Evolutionary conservation across 2,329 filamentous ascomycete species (phyloP).

Genomic region (Ilyonectria mors-panacis): DNA sequence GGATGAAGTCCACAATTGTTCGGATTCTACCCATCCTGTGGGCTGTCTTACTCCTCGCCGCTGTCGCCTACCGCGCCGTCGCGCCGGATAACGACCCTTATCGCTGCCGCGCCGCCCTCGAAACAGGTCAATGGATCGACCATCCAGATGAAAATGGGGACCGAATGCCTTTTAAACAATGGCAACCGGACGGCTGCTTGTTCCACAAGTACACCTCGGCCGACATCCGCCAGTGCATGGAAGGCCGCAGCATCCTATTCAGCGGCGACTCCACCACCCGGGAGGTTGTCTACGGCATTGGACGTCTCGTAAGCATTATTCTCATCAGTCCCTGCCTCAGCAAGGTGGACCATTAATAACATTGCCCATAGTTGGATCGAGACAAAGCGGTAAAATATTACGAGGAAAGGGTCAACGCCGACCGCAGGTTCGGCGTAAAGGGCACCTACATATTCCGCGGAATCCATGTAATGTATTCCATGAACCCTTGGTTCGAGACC

Average conservation of each 20-base stretch:
- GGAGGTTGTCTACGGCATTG: conserved; percentile 65
- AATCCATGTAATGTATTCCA: conserved; percentile 5
- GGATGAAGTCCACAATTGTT: not conserved
- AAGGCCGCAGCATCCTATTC: conserved; percentile 66
- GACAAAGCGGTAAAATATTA: conserved; percentile 6
- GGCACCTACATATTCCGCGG: conserved; percentile 12
- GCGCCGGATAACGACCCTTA: conserved; percentile 58
- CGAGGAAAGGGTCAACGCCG: not conserved
- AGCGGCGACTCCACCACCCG: conserved; percentile 71
- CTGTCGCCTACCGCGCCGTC: conserved; percentile 6
- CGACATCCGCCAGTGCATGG: conserved; percentile 68
- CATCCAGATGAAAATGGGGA: conserved; percentile 48
- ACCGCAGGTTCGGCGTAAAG: not conserved
- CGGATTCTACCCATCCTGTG: conserved; percentile 13
- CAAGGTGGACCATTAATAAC: not conserved
- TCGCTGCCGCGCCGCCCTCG: conserved; percentile 66
- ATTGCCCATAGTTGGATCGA: conserved; percentile 8
- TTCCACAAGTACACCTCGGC: conserved; percentile 67
- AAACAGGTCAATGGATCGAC: conserved; percentile 64
- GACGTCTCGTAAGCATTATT: conserved; percentile 16
- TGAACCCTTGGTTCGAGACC: conserved; percentile 14
- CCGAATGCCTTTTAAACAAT: conserved; percentile 58
- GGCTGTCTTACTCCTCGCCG: conserved; percentile 14
- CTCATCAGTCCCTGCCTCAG: no score
- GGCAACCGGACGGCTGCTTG: conserved; percentile 72